phyloP scores from a whole-genome alignment of 139 green algal genomes.

The Pseudopediastrum boryanum region DNA sequence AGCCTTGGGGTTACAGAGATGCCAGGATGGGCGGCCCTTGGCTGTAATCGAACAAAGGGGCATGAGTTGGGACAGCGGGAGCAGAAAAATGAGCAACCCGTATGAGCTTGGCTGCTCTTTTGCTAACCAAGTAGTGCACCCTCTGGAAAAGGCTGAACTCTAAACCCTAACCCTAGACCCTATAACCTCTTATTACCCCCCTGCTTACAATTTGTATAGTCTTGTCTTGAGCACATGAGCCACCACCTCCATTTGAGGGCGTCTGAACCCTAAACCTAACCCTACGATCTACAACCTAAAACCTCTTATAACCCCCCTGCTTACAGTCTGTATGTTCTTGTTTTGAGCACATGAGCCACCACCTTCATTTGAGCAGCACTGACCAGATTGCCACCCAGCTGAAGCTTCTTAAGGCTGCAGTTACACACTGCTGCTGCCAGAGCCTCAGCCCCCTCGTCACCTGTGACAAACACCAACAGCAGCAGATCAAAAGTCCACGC shows the following conservation, averaged over 20 bases:
- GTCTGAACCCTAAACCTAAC: neutral
- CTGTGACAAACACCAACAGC: constrained; percentile 5
- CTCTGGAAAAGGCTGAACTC: neutral
- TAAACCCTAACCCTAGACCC: neutral
- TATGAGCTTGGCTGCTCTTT: neutral
- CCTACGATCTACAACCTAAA: neutral
- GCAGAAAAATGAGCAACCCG: neutral
- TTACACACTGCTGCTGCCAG: constrained; percentile 46
- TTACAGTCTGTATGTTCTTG: neutral
- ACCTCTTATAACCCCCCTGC: neutral
- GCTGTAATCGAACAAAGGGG: no score
- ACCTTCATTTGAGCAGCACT: constrained; percentile 25
- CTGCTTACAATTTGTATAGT: constrained; percentile 19
- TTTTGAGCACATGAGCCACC: constrained; percentile 18
- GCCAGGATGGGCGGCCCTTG: no score
- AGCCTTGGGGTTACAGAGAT: no score
- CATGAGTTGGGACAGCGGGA: neutral
- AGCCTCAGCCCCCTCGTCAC: constrained; percentile 29
- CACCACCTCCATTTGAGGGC: constrained; percentile 10
- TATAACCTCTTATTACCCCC: neutral
- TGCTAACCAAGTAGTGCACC: neutral
- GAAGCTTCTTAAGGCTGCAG: constrained; percentile 39
- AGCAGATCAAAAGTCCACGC: neutral
- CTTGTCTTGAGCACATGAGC: constrained; percentile 13
- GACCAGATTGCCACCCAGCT: constrained; percentile 36